Base-by-base conservation (phyloP, 352 stramenopile species). In the Phytophthora aleatoria region DNA sequence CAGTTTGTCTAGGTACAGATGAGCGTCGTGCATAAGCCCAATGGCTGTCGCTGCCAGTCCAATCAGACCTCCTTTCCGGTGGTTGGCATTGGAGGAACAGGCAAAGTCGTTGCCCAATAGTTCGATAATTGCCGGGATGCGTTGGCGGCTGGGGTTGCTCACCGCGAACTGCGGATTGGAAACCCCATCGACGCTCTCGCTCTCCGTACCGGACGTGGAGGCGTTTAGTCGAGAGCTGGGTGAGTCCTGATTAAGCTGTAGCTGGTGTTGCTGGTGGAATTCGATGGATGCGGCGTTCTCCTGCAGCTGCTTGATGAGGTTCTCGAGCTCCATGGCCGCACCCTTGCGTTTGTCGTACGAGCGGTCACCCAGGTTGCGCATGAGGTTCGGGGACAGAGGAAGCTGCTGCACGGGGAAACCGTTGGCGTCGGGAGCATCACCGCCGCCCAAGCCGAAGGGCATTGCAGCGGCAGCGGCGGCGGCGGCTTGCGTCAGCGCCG, bases 331-430 rank as follows among this genome's bases (percentile, higher is more conserved):
- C 55, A 99, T 89, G 7, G 97, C 97, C 1, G 97, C 97, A 69
- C 97, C 97, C 79, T 99, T 99, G 54, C 98, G 92, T 81, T 99
- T 99, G 67, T 99, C 98, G 76, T 99, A 99, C 12, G 94, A 99
- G 15, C 97, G 86, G 75, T 99, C 98, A 31, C 97, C 97, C 28
- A 99, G 85, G 51, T 96, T 97, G 42, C 86, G 83, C 87, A 94
- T 81, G 27, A 94, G 74, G 31, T 77, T 91, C 10, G 83, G 83
- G 9, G 85, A 86, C 50, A 96, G 68, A 47, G 87, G 87, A 28
- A 94, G 73, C 57, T 90, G 83, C 49, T 90, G 83, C 43, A 88
- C 71, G 43, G 80, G 56, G 65, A 71, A 87, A 13, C 35, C 67
- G 12, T 36, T 56, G 9, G 45, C 41, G 26, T 85, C 63, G 13